A percentile compares a stretch with the other conserved stretches of the same genome.
Conservation (phyloP, 192 early-diverging fungal species). For the Rhizoclosmatium globosum region DNA sequence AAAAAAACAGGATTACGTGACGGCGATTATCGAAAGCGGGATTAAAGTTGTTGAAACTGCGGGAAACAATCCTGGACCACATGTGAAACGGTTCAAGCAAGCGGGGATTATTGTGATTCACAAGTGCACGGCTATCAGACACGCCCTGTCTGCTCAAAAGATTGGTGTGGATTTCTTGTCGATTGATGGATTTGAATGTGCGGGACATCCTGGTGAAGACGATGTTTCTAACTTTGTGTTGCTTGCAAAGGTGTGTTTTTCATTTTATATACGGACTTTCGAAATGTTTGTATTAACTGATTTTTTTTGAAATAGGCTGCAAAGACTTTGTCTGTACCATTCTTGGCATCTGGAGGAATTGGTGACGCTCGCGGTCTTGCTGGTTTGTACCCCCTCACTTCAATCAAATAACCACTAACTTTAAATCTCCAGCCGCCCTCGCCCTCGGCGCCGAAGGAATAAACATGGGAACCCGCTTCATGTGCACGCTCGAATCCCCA, state of each 20-base stretch:
- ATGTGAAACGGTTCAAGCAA: conserved; percentile 78
- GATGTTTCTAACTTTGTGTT: conserved; percentile 77
- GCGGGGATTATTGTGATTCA: conserved; percentile 75
- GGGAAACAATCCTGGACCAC: conserved; percentile 80
- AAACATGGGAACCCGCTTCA: conserved; percentile 90
- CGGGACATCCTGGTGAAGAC: conserved; percentile 86
- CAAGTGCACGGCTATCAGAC: conserved; percentile 82
- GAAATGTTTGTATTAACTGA: background rate
- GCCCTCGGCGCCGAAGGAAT: conserved; percentile 66
- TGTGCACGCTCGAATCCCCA: conserved; percentile 78
- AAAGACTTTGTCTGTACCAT: conserved; percentile 71
- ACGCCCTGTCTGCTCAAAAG: conserved; percentile 63
- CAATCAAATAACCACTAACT: conserved; percentile 39
- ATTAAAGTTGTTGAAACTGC: conserved; percentile 88
- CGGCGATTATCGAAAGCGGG: conserved; percentile 77
- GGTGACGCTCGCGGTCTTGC: conserved; percentile 81
- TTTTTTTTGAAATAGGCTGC: no score
- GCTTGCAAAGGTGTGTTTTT: conserved; percentile 74
- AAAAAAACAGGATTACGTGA: conserved; percentile 59
- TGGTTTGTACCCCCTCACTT: conserved; percentile 55
- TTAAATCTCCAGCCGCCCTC: conserved; percentile 45
- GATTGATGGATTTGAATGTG: conserved; percentile 87
- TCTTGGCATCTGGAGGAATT: conserved; percentile 80
- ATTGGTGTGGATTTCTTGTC: conserved; percentile 77
- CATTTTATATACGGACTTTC: background rate